Evolutionary conservation across 768 basidiomycete species (phyloP).

Genomic region (Trichaptum fuscoviolaceum): DNA sequence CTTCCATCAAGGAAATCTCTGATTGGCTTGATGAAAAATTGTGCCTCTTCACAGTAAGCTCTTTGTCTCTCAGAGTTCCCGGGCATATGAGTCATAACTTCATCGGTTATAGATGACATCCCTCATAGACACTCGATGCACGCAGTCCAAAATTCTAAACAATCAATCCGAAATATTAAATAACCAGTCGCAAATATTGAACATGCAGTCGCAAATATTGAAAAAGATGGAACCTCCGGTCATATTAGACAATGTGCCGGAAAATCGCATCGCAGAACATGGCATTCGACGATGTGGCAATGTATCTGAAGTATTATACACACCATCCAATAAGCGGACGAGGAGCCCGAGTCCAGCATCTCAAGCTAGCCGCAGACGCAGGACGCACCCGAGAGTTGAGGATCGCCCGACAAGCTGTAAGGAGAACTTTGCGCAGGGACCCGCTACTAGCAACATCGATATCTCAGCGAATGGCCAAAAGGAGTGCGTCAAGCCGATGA

Average conservation of each 20-base stretch:
- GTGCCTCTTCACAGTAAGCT: not conserved
- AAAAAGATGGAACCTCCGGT: not conserved
- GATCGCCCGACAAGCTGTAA: not conserved
- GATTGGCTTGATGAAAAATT: not conserved
- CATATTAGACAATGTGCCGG: not conserved
- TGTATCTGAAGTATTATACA: not conserved
- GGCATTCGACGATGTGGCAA: not conserved
- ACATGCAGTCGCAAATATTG: not conserved
- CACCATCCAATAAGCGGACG: not conserved
- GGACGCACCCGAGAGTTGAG: not conserved
- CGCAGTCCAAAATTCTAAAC: too few species aligned
- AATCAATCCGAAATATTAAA: too few species aligned
- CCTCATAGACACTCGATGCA: not conserved
- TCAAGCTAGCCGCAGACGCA: not conserved
- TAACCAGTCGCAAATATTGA: too few species aligned
- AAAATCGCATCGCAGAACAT: not conserved
- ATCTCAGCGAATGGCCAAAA: too few species aligned
- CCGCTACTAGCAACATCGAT: too few species aligned
- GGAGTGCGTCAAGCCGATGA: too few species aligned
- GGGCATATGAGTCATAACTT: not conserved
- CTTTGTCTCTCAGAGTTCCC: not conserved
- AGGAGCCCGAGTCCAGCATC: not conserved
- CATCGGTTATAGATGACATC: not conserved
- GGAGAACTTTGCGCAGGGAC: too few species aligned
- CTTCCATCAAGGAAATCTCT: not conserved